Evolutionary conservation across 2,329 filamentous ascomycete genomes (phyloP).

Genomic region (Aspergillus sp.): DNA sequence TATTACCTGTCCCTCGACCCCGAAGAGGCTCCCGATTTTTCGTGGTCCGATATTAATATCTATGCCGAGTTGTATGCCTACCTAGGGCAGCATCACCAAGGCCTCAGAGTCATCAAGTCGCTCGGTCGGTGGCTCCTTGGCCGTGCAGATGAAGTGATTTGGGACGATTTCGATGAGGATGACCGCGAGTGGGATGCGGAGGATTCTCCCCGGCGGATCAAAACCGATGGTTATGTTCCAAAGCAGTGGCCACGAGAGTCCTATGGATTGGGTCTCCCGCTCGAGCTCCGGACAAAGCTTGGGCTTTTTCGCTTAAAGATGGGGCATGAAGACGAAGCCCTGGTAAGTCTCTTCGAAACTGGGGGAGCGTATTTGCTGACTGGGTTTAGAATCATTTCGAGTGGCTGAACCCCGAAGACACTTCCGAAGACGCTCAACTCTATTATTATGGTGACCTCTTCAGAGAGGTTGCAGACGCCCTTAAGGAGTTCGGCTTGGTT

Average conservation of each 20-base stretch:
- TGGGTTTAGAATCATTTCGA: slow-evolving; percentile 51
- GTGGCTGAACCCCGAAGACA: slow-evolving; percentile 58
- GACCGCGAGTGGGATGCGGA: slow-evolving; percentile 83
- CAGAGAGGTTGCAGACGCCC: slow-evolving; percentile 56
- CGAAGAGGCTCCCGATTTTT: slow-evolving; percentile 38
- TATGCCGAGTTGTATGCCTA: slow-evolving; percentile 73
- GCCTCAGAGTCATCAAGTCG: slow-evolving; percentile 59
- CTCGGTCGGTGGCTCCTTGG: slow-evolving; percentile 76
- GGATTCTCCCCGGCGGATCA: slow-evolving; percentile 55
- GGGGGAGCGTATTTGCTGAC: slow-evolving; percentile 2
- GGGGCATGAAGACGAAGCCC: slow-evolving; percentile 58
- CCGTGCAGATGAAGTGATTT: slow-evolving; percentile 62
- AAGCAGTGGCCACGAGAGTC: slow-evolving; percentile 44
- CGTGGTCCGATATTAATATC: slow-evolving; percentile 77
- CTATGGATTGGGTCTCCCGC: slow-evolving; percentile 66
- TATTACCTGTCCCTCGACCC: slow-evolving; percentile 39
- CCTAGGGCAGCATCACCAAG: slow-evolving; percentile 53
- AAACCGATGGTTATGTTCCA: slow-evolving; percentile 52
- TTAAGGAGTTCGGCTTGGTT: slow-evolving; percentile 43
- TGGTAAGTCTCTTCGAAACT: slow-evolving; percentile 44
- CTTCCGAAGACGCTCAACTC: slow-evolving; percentile 41
- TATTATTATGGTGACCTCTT: slow-evolving; percentile 70
- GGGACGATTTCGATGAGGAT: slow-evolving; percentile 63
- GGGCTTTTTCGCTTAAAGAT: slow-evolving; percentile 72
- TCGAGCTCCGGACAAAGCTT: slow-evolving; percentile 75